Conservation (phyloP, 345 rosid genomes). For the Hibiscus mutabilis region DNA sequence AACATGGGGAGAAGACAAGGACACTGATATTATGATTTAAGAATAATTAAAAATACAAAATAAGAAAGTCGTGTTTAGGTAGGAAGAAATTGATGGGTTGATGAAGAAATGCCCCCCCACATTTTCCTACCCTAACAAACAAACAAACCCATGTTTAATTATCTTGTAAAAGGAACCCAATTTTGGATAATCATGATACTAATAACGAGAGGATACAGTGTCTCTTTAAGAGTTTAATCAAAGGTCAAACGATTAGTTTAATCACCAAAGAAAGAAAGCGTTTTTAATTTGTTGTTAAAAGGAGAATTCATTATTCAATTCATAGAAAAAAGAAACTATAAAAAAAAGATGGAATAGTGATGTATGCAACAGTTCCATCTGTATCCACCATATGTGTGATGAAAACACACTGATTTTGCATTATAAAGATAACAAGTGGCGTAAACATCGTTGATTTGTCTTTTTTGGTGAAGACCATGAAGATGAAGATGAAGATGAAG, state of each 20-base stretch:
- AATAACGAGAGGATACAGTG: not conserved
- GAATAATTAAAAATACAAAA: conserved; percentile 1
- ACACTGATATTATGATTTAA: conserved; percentile 8
- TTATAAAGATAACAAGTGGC: not conserved
- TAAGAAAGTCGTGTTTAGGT: conserved; percentile 62
- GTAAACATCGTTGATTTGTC: conserved; percentile 8
- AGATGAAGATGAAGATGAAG: too few species aligned
- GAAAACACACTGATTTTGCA: not conserved
- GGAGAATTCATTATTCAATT: not conserved
- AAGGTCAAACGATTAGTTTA: conserved; percentile 35
- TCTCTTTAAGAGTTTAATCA: not conserved
- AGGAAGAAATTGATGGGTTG: conserved; percentile 37
- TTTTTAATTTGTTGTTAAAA: not conserved
- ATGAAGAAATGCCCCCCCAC: conserved; percentile 27
- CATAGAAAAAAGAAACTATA: not conserved
- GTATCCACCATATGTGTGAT: conserved; percentile 15
- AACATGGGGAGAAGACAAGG: conserved; percentile 22
- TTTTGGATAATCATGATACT: not conserved
- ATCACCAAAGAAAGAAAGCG: conserved; percentile 20
- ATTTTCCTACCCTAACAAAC: not conserved
- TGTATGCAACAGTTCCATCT: conserved; percentile 32
- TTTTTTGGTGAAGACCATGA: not conserved
- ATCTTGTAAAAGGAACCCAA: not conserved
- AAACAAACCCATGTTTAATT: not conserved
- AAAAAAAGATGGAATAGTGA: conserved; percentile 15